Evolutionary conservation across 352 stramenopile species (phyloP), one percentile per base, ranked within the genome.

Genomic region (Pythium angustatum): DNA sequence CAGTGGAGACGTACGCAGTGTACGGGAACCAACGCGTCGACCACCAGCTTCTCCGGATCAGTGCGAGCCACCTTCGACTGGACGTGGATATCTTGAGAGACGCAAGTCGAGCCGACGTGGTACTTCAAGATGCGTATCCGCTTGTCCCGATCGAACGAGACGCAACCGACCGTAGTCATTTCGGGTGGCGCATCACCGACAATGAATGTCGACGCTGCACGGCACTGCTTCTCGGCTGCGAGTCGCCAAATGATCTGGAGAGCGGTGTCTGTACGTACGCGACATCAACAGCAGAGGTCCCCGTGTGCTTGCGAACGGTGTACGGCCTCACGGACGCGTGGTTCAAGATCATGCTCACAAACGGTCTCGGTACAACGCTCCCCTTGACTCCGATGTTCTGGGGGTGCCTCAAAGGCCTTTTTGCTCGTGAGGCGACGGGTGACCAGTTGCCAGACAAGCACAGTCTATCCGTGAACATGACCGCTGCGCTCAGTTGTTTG

Each of bases 1-100:
- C 47, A 4, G 58, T 80, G 2, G 73, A 78, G 26, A 57, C 57
- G 28, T 78, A 65, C 40, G 67, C 48, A 11, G 10, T 77, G 1
- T 80, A 80, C 51, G 69, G 73, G 7, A 80, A 76, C 43, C 43
- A 64, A n/a, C 63, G 55, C 17, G 40, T 73, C 1, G 27, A 21
- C 2, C 68, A 76, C 43, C 44, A 30, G 17, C 57, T 62, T 14
- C 41, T 15, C 7, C 59, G 27, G 14, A 11, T 69, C 4, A 26
- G 53, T 14, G 19, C 36, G 8, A 69, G 68, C 11, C 59, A 67
- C 12, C 27, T 76, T 36, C 61, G 53, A 57, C 26, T 80, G 28
- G 48, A 56, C 14, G 26, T 80, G n/a, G 50, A 38, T 11, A 68
- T 81, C 26, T 21, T n/a, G 3, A 50, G 55, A n/a, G 68, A 74